Base-by-base conservation (phyloP, 805 yeast genomes). In the Tanozyma kutaoensis region DNA sequence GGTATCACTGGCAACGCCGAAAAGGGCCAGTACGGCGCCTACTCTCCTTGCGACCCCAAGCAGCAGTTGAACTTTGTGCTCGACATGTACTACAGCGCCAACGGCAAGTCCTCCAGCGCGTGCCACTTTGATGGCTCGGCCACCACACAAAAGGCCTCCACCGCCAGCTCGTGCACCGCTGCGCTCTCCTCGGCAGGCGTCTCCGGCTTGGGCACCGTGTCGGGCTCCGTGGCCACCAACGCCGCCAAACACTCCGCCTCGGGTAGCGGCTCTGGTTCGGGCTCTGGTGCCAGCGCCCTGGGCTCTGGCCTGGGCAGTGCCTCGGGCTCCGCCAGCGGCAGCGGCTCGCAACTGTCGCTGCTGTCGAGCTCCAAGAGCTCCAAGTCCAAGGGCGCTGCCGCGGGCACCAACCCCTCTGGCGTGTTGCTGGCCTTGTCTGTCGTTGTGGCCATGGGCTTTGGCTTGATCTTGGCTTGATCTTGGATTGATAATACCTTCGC, bases 41-140 rank as follows among this genome's bases (percentile, higher is more conserved):
- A 63, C 55, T 77, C 88, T 12, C 75, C 66, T 73, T 79, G 91
- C 52, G 58, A 69, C 13, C 50, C 68, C 29, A 69, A 74, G 52
- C 77, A 74, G 31, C 62, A 72, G 56, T 61, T 79, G 41, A 45
- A 48, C 47, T 58, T 50, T 32, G 54, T 53, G 20, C 43, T 58
- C 36, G 46, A 58, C 48, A 40, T 48, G 40, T 58, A 57, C 51
- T 58, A 56, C 46, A 28, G 48, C 27, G 55, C 53, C 22, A 64
- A 74, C 33, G 58, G 55, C 35, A 46, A 46, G 26, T 35, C 40
- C 26, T 30, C 50, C 2, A 50, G 62, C 29, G 79, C 78, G 27
- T 77, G 86, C 64, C 71, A 69, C 50, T 78, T 78, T 53, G 54
- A 58, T 35, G 88, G 66, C 25, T 49, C 58, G 29, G 66, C 62